Base-by-base conservation (phyloP, 345 rosid genomes). In the Rubroshorea leprosula region DNA sequence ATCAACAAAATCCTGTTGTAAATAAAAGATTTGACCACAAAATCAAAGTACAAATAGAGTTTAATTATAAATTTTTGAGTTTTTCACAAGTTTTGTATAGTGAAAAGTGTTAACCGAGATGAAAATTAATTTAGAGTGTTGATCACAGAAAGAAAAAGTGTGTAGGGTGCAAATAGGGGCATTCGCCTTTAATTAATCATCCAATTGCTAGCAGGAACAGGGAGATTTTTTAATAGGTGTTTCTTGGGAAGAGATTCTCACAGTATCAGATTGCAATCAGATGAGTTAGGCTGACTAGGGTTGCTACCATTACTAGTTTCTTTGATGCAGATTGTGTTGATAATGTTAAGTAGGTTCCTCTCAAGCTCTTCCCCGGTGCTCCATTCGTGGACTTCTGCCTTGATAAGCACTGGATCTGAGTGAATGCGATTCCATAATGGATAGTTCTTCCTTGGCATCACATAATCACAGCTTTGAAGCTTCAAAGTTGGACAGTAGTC, bases 381-480 rank as follows among this genome's bases (percentile, higher is more conserved):
- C 97, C 97, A 90, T 65, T 78, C 91, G 1, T 67, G 83, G 49
- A 83, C 81, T 64, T 65, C 58, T 23, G 96, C 96, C 76, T 85
- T 87, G 65, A 90, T 65, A 54, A 76, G 83, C 7, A 4, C 18
- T 0, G 76, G 44, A 7, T 80, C 64, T 1, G 68, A 65, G 52
- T 41, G 45, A 62, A 90, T 79, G 49, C 61, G 61, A 18, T 78
- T 52, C 82, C 84, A 83, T 1, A 90, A 65, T 25, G 97, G 83
- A 73, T 80, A 90, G 18, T 72, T 66, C 64, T 71, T 85, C 62
- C 96, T 79, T 1, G 96, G 96, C 94, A 87, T 75, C 66, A 83
- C 84, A 64, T 23, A 69, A 67, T 90, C 94, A 25, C 62, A 70
- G 53, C 67, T 74, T 58, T 60, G 66, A 15, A 90, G 91, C 81